Conservation (phyloP, 1,139 yeast genomes). For the Geotrichum fermentans region DNA sequence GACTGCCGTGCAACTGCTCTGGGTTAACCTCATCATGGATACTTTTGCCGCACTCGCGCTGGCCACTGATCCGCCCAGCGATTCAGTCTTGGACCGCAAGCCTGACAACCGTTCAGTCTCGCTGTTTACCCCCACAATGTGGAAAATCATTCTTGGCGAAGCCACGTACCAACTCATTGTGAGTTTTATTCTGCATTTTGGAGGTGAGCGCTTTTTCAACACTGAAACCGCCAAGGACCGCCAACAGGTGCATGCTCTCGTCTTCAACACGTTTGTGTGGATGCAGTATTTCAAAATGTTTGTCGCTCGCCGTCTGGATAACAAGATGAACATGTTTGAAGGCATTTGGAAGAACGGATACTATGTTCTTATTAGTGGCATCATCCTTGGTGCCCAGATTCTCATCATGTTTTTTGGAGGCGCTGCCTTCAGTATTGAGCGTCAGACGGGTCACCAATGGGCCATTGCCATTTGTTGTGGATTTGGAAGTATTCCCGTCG, state of each 20-base stretch:
- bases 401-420: slow-evolving; percentile 97
- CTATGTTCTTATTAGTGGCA: slow-evolving; percentile 61
- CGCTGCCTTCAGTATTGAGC: slow-evolving; percentile 77
- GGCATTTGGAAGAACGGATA: slow-evolving; percentile 79
- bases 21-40: slow-evolving; percentile 98
- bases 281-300: slow-evolving; percentile 90
- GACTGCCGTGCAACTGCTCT: slow-evolving; percentile 92
- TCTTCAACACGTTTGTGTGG: slow-evolving; percentile 96
- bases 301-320: slow-evolving; percentile 88
- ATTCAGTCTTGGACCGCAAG: slow-evolving; percentile 65
- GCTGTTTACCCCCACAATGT: slow-evolving; percentile 83
- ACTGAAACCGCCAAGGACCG: slow-evolving; percentile 54
- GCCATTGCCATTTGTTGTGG: slow-evolving; percentile 84
- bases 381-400: slow-evolving; percentile 80
- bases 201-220: slow-evolving; percentile 60
- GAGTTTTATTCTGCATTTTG: slow-evolving; percentile 77
- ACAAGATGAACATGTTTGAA: slow-evolving; percentile 78
- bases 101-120: slow-evolving; percentile 85
- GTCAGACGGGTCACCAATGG: slow-evolving; percentile 85
- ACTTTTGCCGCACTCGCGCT: slow-evolving; percentile 95
- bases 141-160: slow-evolving; percentile 97
- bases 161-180: slow-evolving; percentile 68
- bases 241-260: slow-evolving; percentile 70
- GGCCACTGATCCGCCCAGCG: slow-evolving; percentile 96
- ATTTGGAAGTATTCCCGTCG: slow-evolving; percentile 73